Conservation (phyloP, 352 stramenopile genomes). For the Phytophthora syringae region DNA sequence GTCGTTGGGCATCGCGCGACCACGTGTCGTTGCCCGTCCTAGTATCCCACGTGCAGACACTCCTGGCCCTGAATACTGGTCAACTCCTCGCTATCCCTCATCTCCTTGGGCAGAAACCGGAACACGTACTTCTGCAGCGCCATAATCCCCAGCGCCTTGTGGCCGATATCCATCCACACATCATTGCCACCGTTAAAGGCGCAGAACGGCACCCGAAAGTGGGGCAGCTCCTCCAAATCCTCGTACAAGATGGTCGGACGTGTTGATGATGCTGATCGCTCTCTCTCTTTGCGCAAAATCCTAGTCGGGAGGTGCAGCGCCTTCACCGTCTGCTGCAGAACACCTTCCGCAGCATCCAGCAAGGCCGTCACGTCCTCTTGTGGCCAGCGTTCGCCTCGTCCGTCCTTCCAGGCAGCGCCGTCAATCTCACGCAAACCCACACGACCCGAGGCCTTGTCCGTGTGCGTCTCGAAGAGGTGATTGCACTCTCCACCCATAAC, state of each 20-base stretch:
- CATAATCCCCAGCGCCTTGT: constrained; percentile 95
- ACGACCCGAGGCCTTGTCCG: constrained; percentile 40
- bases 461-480: constrained; percentile 90
- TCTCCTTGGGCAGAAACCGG: constrained; percentile 76
- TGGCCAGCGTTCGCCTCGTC: constrained; percentile 87
- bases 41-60: constrained; percentile 95
- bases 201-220: constrained; percentile 91
- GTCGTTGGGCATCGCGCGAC: constrained; percentile 91
- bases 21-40: constrained; percentile 94
- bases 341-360: constrained; percentile 84
- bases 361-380: constrained; percentile 81
- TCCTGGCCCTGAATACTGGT: constrained; percentile 78
- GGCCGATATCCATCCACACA: constrained; percentile 97
- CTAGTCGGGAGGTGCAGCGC: constrained; percentile 85
- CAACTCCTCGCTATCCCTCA: constrained; percentile 65
- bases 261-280: constrained; percentile 93
- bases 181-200: constrained; percentile 97
- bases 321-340: constrained; percentile 74
- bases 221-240: constrained; percentile 93
- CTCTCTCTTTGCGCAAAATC: constrained; percentile 94
- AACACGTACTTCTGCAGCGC: constrained; percentile 91
- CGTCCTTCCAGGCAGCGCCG: constrained; percentile 76
- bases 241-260: constrained; percentile 84
- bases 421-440: constrained; percentile 75
- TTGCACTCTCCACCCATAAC: constrained; percentile 98